Evolutionary conservation across 2,329 filamentous ascomycete species (phyloP).

Genomic region (Stachybotrys echinatus): DNA sequence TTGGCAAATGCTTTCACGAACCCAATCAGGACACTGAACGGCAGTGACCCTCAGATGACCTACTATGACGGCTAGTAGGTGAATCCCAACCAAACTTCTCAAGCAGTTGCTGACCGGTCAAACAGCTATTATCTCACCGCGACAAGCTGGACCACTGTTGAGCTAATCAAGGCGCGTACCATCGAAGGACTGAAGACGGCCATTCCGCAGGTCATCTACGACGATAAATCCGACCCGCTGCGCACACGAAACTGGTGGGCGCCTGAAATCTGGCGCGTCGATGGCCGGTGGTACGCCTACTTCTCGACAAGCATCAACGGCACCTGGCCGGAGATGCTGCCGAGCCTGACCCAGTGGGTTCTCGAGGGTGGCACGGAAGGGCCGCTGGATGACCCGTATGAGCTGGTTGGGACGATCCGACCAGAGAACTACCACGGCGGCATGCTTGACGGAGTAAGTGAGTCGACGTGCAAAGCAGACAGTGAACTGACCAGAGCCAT

Average conservation of each 20-base stretch:
- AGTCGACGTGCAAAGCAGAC: too few relatives aligned
- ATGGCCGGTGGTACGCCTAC: slow-evolving; percentile 13
- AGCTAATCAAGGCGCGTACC: slow-evolving; percentile 9
- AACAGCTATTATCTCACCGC: slow-evolving; percentile 12
- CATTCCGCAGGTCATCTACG: slow-evolving; percentile 6
- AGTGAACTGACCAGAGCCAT: too few relatives aligned
- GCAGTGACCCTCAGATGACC: too few relatives aligned
- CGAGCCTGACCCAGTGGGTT: slow-evolving; percentile 8
- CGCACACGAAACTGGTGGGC: slow-evolving; percentile 11
- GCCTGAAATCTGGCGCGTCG: slow-evolving; percentile 11
- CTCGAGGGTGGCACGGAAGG: slow-evolving; percentile 7
- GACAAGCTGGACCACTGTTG: slow-evolving; percentile 11
- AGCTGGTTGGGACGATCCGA: slow-evolving; percentile 6
- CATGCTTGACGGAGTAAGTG: too few relatives aligned
- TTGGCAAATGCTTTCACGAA: too few relatives aligned
- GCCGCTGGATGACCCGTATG: slow-evolving; percentile 6
- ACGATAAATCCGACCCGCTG: slow-evolving; percentile 6
- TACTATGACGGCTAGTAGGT: slow-evolving; percentile 5
- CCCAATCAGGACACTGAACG: too few relatives aligned
- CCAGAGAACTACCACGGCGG: slow-evolving; percentile 9
- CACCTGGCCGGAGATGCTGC: slow-evolving; percentile 10
- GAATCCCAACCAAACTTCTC: not conserved
- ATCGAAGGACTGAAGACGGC: slow-evolving; percentile 12
- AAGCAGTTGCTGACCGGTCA: not conserved
- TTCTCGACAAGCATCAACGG: slow-evolving; percentile 10